Percentiles rank a stretch among this genome's conserved stretches.
Conservation (phyloP, 495 filamentous ascomycete genomes). For the Daldinia concentrica region DNA sequence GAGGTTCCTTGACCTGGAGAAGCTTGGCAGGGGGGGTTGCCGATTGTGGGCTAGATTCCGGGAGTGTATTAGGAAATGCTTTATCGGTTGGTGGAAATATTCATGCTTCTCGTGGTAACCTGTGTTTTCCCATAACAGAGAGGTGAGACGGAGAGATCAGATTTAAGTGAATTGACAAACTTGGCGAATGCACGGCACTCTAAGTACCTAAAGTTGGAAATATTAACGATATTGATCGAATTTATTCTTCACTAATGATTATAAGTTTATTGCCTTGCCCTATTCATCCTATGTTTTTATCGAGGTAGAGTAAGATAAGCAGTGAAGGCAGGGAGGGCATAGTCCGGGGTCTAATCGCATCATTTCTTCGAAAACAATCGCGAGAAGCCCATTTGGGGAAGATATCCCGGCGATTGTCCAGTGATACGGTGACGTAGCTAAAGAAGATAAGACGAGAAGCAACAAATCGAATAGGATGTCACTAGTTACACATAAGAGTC, state of each 20-base stretch:
- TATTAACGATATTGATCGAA: neutral
- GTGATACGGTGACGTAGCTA: slow-evolving; percentile 5
- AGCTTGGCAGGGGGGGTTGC: slow-evolving; percentile 41
- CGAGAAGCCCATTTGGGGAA: slow-evolving; percentile 27
- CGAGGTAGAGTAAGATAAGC: slow-evolving; percentile 2
- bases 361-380: slow-evolving; percentile 18
- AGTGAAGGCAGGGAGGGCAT: neutral
- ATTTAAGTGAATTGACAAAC: neutral
- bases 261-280: neutral
- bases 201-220: neutral
- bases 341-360: slow-evolving; percentile 23
- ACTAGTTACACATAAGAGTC: slow-evolving; percentile 9
- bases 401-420: neutral
- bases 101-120: slow-evolving; percentile 3
- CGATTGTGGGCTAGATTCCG: slow-evolving; percentile 15
- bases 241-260: neutral
- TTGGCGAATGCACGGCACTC: neutral
- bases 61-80: slow-evolving; percentile 24
- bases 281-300: neutral
- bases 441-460: slow-evolving; percentile 17
- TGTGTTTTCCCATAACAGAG: slow-evolving; percentile 2
- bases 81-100: slow-evolving; percentile 34
- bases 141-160: neutral
- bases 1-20: slow-evolving; percentile 36
- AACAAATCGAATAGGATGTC: slow-evolving; percentile 2